Evolutionary conservation across 495 filamentous ascomycete genomes (phyloP), one percentile per base, ranked within the genome.

Genomic region (Penicillium fimorum): DNA sequence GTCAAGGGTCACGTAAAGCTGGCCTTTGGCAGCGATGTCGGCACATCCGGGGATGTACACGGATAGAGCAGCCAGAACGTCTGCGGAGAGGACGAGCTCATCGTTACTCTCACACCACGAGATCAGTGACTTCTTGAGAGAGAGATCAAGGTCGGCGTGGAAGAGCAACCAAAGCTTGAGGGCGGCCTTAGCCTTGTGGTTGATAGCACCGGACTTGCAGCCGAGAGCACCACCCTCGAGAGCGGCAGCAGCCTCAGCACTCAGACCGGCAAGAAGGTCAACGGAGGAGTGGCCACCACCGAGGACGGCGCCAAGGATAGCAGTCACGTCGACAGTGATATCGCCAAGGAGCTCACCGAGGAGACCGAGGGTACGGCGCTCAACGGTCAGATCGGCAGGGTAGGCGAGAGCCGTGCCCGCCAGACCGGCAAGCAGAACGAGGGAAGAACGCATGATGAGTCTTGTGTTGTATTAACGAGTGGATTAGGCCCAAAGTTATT

Each of bases 201-300:
- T 56, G 40, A 77, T 65, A n/a, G 46, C 48, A 43, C 62, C 65
- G 38, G 70, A 62, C 57, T 60, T 67, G 61, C 69, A 71, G 63
- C 76, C 76, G 47, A 77, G 51, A 55, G 70, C 70, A 70, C 69
- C 66, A 59, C 70, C 70, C 47, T 69, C 56, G 7, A 77, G 67
- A 43, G 74, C 76, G 15, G 73, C 76, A 43, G 74, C 74, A 59
- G 62, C 74, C 52, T 67, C 54, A n/a, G 69, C 67, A 49, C 59
- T 68, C 52, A 78, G 62, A 27, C 68, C 70, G 58, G 44, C 49
- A 46, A 76, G 65, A 41, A 72, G 30, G 22, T 51, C 54, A 15
- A 46, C 55, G 12, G 66, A 58, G 24, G 35, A 40, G 51, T 54
- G 51, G 54, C 49, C 59, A 9, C 60, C 38, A 9, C 60, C 38